A percentile compares a stretch with the other conserved stretches of the same genome.
Conservation (phyloP, 331 rosid species). For the Prunus yedoensis region DNA sequence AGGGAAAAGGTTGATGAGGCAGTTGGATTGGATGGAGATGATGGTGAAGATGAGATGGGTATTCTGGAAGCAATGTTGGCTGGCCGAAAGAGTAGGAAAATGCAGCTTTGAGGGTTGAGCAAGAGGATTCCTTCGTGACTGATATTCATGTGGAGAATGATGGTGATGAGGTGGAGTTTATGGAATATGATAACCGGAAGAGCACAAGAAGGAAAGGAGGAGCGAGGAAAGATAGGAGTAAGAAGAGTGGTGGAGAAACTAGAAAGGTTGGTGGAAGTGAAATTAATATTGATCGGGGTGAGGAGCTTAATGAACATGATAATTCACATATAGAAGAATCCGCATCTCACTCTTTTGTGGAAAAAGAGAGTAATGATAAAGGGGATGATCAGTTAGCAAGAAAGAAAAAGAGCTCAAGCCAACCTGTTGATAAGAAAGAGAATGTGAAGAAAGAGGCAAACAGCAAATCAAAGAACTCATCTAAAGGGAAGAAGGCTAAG, state of each 20-base stretch:
- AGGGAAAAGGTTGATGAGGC: constrained; percentile 14
- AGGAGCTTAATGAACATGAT: constrained; percentile 30
- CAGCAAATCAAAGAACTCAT: constrained; percentile 46
- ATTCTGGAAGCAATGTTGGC: constrained; percentile 70
- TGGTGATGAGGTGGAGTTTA: constrained; percentile 31
- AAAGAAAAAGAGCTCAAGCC: constrained; percentile 44
- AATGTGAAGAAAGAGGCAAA: too few relatives aligned
- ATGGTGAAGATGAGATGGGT: constrained; percentile 44
- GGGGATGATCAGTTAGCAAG: constrained; percentile 37
- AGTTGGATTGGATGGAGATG: constrained; percentile 6
- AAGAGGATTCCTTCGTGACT: constrained; percentile 20
- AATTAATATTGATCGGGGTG: constrained; percentile 16
- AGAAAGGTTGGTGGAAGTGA: constrained; percentile 23
- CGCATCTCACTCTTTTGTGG: constrained; percentile 27
- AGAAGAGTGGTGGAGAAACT: constrained; percentile 40
- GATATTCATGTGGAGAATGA: constrained; percentile 40
- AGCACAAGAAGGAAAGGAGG: constrained; percentile 40
- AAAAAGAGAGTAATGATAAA: constrained; percentile 28
- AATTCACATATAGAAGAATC: constrained; percentile 44
- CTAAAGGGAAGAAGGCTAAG: constrained; percentile 77
- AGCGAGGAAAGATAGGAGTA: constrained; percentile 59
- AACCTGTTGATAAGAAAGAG: constrained; percentile 45
- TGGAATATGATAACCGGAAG: constrained; percentile 59
- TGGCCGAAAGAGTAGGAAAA: constrained; percentile 48
- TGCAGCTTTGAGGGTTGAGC: constrained; percentile 27